Base-by-base conservation (phyloP, 176 grass and related monocot species). In the Oryza australiensis region DNA sequence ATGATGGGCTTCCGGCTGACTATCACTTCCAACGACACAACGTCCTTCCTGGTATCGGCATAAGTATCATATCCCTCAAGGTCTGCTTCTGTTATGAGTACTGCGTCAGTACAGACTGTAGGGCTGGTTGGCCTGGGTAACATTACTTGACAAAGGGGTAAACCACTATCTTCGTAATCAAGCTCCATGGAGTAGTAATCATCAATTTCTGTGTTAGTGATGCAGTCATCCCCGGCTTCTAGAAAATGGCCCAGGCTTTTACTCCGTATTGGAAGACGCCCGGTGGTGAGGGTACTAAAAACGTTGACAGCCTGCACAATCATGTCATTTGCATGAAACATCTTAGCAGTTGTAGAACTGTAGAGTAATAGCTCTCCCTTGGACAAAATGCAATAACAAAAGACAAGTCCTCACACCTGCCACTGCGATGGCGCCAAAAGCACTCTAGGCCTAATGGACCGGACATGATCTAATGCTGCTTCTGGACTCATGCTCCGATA, bases 381-480 rank as follows among this genome's bases (percentile, higher is more conserved):
- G 37, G 12, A 48, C 33, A 45, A 41, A 64, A 83, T 49, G 70
- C 37, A 74, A 83, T 64, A 1, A 62, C 41, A 70, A 64, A 45
- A 69, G 9, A 82, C 7, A 59, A 59, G 40, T 35, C 41, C 73
- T 13, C 45, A 79, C 88, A 96, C 97, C 86, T 88, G 85, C 93
- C 97, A 94, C 48, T 99, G 97, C 12, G 91, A 86, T 20, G 91
- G 89, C 67, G 97, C 93, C 64, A 99, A 80, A 79, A 96, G 87
- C 12, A 99, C 97, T 43, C 93, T 88, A 66, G 91, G 97, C 80
- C 97, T 94, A 83, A 90, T 92, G 42, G 93, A 94, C 45, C 89
- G 83, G 26, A 99, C 91, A 64, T 96, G 90, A 53, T 96, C 83
- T 72, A 99, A 90, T 87, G 97, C 91, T 75, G 80, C 87, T 87